Conservation (phyloP, 2,329 filamentous ascomycete species). For the Colletotrichum siamense region DNA sequence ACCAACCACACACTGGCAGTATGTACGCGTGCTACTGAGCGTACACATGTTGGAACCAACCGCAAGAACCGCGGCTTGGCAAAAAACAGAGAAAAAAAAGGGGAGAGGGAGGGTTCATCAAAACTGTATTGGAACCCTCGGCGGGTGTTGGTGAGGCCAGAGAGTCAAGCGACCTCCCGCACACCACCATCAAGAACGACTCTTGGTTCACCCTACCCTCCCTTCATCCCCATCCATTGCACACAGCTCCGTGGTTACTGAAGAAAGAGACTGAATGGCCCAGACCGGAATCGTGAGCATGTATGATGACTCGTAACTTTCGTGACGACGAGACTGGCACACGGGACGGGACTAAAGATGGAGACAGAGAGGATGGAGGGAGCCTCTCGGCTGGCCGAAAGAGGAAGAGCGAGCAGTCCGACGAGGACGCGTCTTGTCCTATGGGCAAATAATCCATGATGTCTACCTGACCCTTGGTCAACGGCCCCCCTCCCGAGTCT, state of each 20-base stretch:
- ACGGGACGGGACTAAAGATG: background rate
- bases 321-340: background rate
- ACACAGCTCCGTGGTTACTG: background rate
- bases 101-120: background rate
- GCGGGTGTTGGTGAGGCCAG: background rate
- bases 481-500: background rate
- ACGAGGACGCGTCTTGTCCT: background rate
- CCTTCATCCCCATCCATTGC: background rate
- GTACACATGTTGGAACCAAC: background rate
- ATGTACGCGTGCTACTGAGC: background rate
- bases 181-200: background rate
- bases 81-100: background rate
- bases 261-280: background rate
- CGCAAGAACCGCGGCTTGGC: conserved; percentile 10
- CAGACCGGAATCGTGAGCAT: background rate
- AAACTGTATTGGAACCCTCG: background rate
- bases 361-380: background rate
- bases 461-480: background rate
- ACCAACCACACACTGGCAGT: background rate
- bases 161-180: background rate
- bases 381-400: background rate
- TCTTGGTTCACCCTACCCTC: background rate
- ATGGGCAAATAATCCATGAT: background rate
- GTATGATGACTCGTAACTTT: conserved; percentile 1
- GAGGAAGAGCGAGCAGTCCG: background rate